Conservation (phyloP, 768 basidiomycete genomes). For the Leccinum disarticulatum region DNA sequence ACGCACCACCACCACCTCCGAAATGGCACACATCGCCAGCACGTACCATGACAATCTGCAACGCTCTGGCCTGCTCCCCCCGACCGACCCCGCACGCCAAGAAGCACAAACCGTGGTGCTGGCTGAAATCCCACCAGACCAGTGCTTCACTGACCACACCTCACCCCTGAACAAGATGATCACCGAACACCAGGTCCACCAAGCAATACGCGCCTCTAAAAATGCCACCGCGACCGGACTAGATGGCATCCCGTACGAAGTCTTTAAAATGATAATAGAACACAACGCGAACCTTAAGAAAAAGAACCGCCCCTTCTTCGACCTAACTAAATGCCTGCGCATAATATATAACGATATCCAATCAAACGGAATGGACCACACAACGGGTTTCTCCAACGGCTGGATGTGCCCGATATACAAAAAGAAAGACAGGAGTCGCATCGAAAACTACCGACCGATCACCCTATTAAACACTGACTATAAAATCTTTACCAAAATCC, state of each 20-base stretch:
- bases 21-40: slow-evolving; percentile 34
- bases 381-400: neutral
- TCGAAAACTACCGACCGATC: slow-evolving; percentile 34
- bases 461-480: slow-evolving; percentile 37
- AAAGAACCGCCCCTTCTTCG: neutral
- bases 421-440: neutral
- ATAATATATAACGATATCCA: neutral
- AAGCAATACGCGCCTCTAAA: neutral
- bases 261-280: neutral
- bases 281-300: neutral
- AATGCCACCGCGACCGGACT: neutral
- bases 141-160: neutral
- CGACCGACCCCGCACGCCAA: neutral
- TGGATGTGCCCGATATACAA: slow-evolving; percentile 3
- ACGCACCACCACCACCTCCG: neutral
- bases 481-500: slow-evolving; percentile 30
- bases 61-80: neutral
- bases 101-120: rapidly evolving
- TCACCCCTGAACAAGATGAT: slow-evolving; percentile 31
- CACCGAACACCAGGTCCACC: neutral
- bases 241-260: neutral
- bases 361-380: neutral
- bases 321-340: neutral
- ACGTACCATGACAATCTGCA: slow-evolving; percentile 26
- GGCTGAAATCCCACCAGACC: neutral